Evolutionary conservation across 768 basidiomycete species (phyloP), one percentile per base, ranked within the genome.

Genomic region (Trametes sanguinea): DNA sequence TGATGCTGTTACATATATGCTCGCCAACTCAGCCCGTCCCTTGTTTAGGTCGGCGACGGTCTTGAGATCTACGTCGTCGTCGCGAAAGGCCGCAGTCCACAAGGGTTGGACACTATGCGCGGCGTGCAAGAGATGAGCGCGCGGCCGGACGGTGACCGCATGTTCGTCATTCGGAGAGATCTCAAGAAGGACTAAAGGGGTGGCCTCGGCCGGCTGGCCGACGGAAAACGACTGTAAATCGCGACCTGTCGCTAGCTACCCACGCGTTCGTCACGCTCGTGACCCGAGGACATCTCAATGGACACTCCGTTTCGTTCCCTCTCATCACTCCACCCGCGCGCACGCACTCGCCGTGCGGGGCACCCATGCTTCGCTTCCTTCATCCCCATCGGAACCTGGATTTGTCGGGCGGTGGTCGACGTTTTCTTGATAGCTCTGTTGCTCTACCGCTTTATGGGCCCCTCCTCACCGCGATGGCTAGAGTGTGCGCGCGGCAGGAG

Each of bases 41-140:
- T 44, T 5, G 14, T 67, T 1, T 11, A 93, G 91, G 95, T 99
- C 65, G 96, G 96, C 46, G 96, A 98, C 73, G 94, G 93, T 3
- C 83, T 98, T 39, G 95, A 98, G 73, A 91, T 96, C 64, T 96
- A 89, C 70, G 82, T 98, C 58, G 88, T 93, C 47, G 81, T 95
- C 46, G 85, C 91, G 37, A 85, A 82, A 69, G 89, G 82, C 44
- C 85, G 86, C 33, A 78, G 80, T 35, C 68, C 85, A 55, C 83
- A 87, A 63, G 85, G 82, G 2, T 72, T 90, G 57, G 84, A 84
- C 66, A 77, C 72, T 46, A 64, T 87, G 33, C 76, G 76, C 16
- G 86, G 86, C 29, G 69, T 84, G 32, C 83, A 86, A 70, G 92
- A 94, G 74, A 69, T 91, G 67, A 83, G 85, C 3, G 73, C 77